Percentiles rank a stretch among this genome's conserved stretches.
phyloP scores from a whole-genome alignment of 2,329 filamentous ascomycete genomes.

The Trichophaea hybrida region DNA sequence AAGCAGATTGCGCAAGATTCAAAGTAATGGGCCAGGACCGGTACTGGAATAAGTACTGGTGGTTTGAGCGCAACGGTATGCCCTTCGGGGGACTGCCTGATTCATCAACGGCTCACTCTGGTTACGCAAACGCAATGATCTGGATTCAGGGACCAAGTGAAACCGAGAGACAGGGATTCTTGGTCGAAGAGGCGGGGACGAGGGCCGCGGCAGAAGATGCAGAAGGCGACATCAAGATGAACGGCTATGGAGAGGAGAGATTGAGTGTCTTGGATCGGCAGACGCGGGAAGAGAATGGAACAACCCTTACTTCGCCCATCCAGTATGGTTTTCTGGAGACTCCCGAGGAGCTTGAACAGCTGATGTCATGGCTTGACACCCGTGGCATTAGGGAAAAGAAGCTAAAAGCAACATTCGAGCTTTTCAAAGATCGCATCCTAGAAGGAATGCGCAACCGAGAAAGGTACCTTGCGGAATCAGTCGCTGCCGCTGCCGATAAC shows the following conservation, averaged over 20 bases:
- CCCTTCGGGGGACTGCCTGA: slow-evolving; percentile 76
- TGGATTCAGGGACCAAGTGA: slow-evolving; percentile 95
- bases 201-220: slow-evolving; percentile 15
- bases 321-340: slow-evolving; percentile 92
- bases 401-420: slow-evolving; percentile 69
- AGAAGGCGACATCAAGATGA: slow-evolving; percentile 17
- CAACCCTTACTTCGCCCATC: slow-evolving; percentile 57
- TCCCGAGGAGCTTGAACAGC: slow-evolving; percentile 57
- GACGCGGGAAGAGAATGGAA: slow-evolving; percentile 66
- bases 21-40: slow-evolving; percentile 82
- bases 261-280: slow-evolving; percentile 79
- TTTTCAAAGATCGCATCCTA: slow-evolving; percentile 60
- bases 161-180: slow-evolving; percentile 62
- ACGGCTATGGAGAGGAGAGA: slow-evolving; percentile 31
- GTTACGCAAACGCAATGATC: slow-evolving; percentile 84
- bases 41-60: slow-evolving; percentile 98
- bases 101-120: slow-evolving; percentile 74
- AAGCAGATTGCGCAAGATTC: slow-evolving; percentile 84
- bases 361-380: slow-evolving; percentile 79
- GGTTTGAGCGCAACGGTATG: slow-evolving; percentile 98
- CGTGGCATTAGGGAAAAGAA: slow-evolving; percentile 76
- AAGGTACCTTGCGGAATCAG: slow-evolving; percentile 48
- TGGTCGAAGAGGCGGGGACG: slow-evolving; percentile 24
- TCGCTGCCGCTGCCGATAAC: slow-evolving; percentile 38
- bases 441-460: slow-evolving; percentile 68